These are phyloP conservation scores for Sugiyamaella smithiae DNA, from an alignment of 805 yeast genomes.

Conservation along the genomic window DNA sequence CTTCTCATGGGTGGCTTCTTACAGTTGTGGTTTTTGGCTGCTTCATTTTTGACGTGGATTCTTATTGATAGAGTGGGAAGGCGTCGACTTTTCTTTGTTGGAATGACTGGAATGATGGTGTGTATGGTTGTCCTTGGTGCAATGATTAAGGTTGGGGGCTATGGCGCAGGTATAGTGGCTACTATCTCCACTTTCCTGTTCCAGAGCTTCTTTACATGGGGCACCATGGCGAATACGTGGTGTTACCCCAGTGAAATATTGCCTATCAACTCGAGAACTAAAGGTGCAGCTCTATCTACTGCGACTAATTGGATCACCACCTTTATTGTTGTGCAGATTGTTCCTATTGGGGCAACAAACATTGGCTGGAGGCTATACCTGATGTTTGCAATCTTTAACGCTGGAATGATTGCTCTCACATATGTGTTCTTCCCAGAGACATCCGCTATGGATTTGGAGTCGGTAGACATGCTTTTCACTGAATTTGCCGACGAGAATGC, in stretches of 20 bases:
- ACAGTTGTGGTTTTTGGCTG: constrained; percentile 9
- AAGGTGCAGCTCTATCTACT: constrained; percentile 59
- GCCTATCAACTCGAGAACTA: constrained; percentile 63
- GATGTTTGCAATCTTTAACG: constrained; percentile 45
- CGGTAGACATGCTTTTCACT: constrained; percentile 54
- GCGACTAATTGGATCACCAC: constrained; percentile 62
- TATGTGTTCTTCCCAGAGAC: constrained; percentile 64
- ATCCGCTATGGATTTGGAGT: constrained; percentile 65
- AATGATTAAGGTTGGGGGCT: not conserved
- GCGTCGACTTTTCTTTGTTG: constrained; percentile 52
- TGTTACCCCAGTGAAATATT: constrained; percentile 63
- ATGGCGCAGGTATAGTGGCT: constrained; percentile 11
- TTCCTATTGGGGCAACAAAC: constrained; percentile 52
- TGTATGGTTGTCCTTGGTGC: constrained; percentile 16
- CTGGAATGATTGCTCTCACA: constrained; percentile 40
- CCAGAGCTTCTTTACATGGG: constrained; percentile 36
- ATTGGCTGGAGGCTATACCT: constrained; percentile 32
- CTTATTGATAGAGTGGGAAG: constrained; percentile 46
- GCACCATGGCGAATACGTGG: constrained; percentile 55
- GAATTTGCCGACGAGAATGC: constrained; percentile 3
- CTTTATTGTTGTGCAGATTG: constrained; percentile 28
- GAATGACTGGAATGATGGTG: constrained; percentile 47
- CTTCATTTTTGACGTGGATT: constrained; percentile 16
- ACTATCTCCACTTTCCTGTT: constrained; percentile 34
- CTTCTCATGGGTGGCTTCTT: constrained; percentile 9